Evolutionary conservation across 2,329 filamentous ascomycete genomes (phyloP), one percentile per base, ranked within the genome.

Genomic region (Aspergillus sp.): DNA sequence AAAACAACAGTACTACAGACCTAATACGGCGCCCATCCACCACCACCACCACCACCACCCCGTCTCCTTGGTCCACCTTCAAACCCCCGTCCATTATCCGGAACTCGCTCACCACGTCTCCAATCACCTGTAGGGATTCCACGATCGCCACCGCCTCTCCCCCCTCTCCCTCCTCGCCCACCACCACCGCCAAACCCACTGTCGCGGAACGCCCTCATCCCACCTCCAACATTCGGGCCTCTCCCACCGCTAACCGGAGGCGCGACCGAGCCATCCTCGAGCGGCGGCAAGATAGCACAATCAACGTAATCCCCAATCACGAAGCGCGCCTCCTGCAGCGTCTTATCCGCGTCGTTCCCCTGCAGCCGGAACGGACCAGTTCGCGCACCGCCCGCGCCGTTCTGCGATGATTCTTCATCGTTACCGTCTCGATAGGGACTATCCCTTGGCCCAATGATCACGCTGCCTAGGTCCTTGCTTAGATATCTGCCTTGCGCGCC

Each of bases 261-360:
- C 44, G 87, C 87, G 40, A 96, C 87, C 33, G 84, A 84, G 0
- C 92, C 92, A 70, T 93, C 89, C 33, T 84, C 78, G 25, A 90
- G 77, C 1, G 91, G 90, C 43, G 90, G 87, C 56, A 93, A 79
- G 59, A 96, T 87, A 5, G 91, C 90, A 71, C 90, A 93, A 57
- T 89, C 88, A 41, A 98, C 82, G 70, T 90, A 96, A 74, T 98
- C 93, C 0, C 93, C 93, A 61, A 95, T 89, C 11, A 96, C 89
- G 68, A 96, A 96, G 21, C 88, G 84, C 35, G 85, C 87, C 54
- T 96, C 90, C 39, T 81, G 81, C 33, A 98, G 76, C 8, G 90
- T 93, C 77, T 89, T 93, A 27, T 87, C 81, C 11, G 85, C 83
- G 27, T 90, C 87, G 6, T 83, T 83, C 35, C 81, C 81, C 54